Conservation (phyloP, 306 rosid species). For the Styphnolobium japonicum region DNA sequence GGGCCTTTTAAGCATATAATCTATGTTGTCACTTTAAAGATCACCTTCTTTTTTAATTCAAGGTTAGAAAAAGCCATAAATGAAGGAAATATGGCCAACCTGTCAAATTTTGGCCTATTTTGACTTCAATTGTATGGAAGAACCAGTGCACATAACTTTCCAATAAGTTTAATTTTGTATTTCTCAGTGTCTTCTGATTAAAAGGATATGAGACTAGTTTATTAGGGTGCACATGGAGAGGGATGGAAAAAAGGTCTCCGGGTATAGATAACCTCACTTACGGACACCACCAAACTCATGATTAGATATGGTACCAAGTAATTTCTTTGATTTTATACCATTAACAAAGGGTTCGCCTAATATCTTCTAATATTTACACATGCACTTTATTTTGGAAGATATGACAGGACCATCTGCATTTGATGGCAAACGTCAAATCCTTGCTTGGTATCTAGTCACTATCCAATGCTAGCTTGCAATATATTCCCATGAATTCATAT, state of each 20-base stretch:
- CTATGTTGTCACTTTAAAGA: background rate
- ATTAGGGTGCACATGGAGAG: slow-evolving; percentile 61
- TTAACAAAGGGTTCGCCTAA: slow-evolving; percentile 23
- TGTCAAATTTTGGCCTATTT: slow-evolving; percentile 34
- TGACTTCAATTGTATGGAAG: slow-evolving; percentile 6
- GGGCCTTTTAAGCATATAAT: background rate
- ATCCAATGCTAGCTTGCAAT: slow-evolving; percentile 37
- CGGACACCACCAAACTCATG: slow-evolving; percentile 70
- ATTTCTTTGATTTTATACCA: slow-evolving; percentile 45
- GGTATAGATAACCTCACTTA: slow-evolving; percentile 25
- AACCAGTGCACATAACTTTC: background rate
- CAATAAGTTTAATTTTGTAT: background rate
- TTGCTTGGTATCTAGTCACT: slow-evolving; percentile 46
- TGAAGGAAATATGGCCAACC: slow-evolving; percentile 34
- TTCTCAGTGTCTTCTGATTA: background rate
- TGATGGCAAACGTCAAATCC: slow-evolving; percentile 43
- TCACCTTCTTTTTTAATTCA: background rate
- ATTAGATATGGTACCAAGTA: slow-evolving; percentile 54
- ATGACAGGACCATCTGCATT: slow-evolving; percentile 34
- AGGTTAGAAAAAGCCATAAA: slow-evolving; percentile 28
- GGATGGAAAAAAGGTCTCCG: slow-evolving; percentile 31
- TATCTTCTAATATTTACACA: slow-evolving; percentile 11
- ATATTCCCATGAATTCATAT: slow-evolving; percentile 39
- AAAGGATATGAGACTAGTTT: slow-evolving; percentile 28
- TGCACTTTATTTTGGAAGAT: slow-evolving; percentile 21